These are phyloP conservation scores for Geranium brycei DNA, from an alignment of 345 rosid genomes.

Conservation along the genomic window DNA sequence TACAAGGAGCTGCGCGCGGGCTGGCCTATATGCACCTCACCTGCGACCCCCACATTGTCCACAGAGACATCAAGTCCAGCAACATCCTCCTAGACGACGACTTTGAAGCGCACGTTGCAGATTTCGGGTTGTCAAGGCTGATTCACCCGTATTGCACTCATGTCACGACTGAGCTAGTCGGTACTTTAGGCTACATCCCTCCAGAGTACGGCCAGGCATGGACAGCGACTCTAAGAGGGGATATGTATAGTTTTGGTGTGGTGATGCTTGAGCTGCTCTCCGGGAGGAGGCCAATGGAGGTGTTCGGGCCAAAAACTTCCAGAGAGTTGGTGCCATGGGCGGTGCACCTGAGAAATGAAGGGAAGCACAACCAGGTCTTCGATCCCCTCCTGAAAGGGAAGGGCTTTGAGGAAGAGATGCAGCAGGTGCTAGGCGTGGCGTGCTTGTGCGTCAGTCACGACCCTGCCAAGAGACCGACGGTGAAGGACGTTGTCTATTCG, in stretches of 20 bases:
- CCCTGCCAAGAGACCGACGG: constrained; percentile 34
- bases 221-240: constrained; percentile 41
- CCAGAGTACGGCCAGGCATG: constrained; percentile 38
- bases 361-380: constrained; percentile 24
- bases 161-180: constrained; percentile 34
- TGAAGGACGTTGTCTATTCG: constrained; percentile 29
- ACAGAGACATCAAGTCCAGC: constrained; percentile 39
- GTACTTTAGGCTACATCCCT: constrained; percentile 38
- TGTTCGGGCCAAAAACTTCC: constrained; percentile 23
- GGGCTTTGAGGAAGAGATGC: constrained; percentile 32
- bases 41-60: constrained; percentile 26
- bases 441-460: constrained; percentile 25
- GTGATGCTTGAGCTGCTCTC: constrained; percentile 36
- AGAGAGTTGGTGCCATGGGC: constrained; percentile 33
- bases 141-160: constrained; percentile 37
- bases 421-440: constrained; percentile 27
- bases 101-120: constrained; percentile 31
- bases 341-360: constrained; percentile 24
- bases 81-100: constrained; percentile 38
- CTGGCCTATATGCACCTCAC: constrained; percentile 34
- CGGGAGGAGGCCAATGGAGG: constrained; percentile 34
- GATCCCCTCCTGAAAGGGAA: constrained; percentile 27
- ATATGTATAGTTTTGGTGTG: constrained; percentile 37
- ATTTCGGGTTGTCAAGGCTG: constrained; percentile 34
- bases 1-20: constrained; percentile 25